These are phyloP conservation scores for Amanita pseudoporphyria DNA, from an alignment of 768 basidiomycete species.

Conservation along the genomic window DNA sequence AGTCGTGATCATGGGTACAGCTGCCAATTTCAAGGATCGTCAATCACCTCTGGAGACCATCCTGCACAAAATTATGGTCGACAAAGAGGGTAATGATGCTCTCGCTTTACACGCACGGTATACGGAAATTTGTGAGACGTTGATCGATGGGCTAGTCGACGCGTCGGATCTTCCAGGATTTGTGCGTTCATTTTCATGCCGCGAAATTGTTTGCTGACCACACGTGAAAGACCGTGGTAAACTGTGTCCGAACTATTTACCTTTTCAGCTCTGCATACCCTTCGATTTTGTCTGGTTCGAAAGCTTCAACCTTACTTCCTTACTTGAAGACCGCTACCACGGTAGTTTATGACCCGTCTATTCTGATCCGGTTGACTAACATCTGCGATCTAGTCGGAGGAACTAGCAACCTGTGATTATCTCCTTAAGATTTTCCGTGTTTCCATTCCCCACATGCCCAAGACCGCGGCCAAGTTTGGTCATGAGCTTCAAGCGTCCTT, in stretches of 20 bases:
- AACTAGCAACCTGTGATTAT: constrained; percentile 77
- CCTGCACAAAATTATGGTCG: constrained; percentile 71
- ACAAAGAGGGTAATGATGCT: constrained; percentile 53
- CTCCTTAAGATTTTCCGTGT: constrained; percentile 82
- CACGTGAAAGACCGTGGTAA: constrained; percentile 56
- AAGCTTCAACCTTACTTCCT: constrained; percentile 80
- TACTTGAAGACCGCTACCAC: constrained; percentile 80
- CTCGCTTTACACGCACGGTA: constrained; percentile 55
- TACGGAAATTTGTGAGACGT: constrained; percentile 68
- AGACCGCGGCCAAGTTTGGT: constrained; percentile 82
- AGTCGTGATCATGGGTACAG: constrained; percentile 77
- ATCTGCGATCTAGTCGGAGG: constrained; percentile 51
- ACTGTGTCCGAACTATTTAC: constrained; percentile 80
- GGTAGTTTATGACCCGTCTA: constrained; percentile 40
- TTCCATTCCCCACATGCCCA: constrained; percentile 82
- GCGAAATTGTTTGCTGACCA: constrained; percentile 2
- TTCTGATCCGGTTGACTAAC: neutral
- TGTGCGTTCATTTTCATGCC: constrained; percentile 30
- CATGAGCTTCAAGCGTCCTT: constrained; percentile 73
- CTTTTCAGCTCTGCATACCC: constrained; percentile 79
- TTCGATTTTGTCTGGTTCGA: constrained; percentile 68
- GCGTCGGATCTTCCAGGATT: constrained; percentile 72
- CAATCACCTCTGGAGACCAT: constrained; percentile 81
- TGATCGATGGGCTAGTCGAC: constrained; percentile 88
- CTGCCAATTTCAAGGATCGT: constrained; percentile 73